Conservation (phyloP, 768 basidiomycete genomes). For the Rhodotorula sphaerocarpa region DNA sequence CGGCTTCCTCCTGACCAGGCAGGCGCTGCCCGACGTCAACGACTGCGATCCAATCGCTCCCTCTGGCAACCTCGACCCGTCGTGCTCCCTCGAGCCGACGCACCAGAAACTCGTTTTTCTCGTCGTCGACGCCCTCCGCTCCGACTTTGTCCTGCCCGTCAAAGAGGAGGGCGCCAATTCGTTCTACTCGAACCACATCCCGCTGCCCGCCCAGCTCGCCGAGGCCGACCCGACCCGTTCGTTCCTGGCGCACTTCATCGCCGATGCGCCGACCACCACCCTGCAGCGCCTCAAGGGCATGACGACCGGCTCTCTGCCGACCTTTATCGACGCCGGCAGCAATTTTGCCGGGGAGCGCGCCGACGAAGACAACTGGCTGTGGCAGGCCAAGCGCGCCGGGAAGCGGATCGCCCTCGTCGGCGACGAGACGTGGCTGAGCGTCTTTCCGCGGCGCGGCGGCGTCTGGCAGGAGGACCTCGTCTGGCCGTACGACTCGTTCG, state of each 20-base stretch:
- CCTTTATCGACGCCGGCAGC: slow-evolving; percentile 85
- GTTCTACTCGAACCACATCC: slow-evolving; percentile 76
- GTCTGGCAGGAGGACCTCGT: slow-evolving; percentile 55
- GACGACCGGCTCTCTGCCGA: slow-evolving; percentile 89
- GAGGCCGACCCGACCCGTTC: slow-evolving; percentile 59
- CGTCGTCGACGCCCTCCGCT: slow-evolving; percentile 84
- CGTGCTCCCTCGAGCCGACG: slow-evolving; percentile 54
- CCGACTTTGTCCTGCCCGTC: slow-evolving; percentile 77
- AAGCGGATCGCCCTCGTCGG: slow-evolving; percentile 79
- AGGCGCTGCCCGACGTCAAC: slow-evolving; percentile 56
- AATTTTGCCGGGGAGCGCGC: slow-evolving; percentile 85
- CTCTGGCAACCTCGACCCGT: slow-evolving; percentile 39
- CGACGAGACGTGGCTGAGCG: slow-evolving; percentile 90
- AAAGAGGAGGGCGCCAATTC: slow-evolving; percentile 43
- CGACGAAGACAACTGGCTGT: slow-evolving; percentile 76
- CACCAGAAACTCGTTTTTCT: slow-evolving; percentile 74
- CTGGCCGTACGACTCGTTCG: slow-evolving; percentile 89
- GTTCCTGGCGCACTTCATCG: slow-evolving; percentile 76
- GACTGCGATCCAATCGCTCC: slow-evolving; percentile 48
- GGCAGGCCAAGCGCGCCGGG: slow-evolving; percentile 53
- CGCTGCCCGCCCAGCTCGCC: slow-evolving; percentile 66
- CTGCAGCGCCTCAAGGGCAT: slow-evolving; percentile 90
- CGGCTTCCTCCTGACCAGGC: slow-evolving; percentile 78
- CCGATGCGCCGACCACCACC: slow-evolving; percentile 91
- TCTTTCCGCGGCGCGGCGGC: slow-evolving; percentile 59